These are phyloP conservation scores for Cutaneotrichosporon mucoides DNA, from an alignment of 1,284 basidiomycete genomes.

Conservation along the genomic window DNA sequence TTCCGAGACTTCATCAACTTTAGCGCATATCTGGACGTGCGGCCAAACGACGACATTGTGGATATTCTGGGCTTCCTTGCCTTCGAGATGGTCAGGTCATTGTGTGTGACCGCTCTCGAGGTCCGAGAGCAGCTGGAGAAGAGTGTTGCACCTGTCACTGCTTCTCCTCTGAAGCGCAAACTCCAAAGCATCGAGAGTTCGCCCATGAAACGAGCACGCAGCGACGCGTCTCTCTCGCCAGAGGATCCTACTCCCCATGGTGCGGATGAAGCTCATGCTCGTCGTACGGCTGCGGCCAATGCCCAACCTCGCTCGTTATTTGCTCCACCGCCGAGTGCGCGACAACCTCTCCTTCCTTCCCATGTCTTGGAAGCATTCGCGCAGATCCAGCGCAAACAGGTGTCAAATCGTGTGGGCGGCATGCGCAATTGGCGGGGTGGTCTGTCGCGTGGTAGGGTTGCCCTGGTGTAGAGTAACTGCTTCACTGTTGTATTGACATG, in stretches of 20 bases:
- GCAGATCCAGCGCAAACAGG: conserved; percentile 78
- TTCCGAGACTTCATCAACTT: conserved; percentile 95
- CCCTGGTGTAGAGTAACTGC: conserved; percentile 61
- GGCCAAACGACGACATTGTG: conserved; percentile 89
- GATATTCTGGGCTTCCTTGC: conserved; percentile 96
- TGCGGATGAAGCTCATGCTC: not conserved
- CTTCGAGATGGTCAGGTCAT: conserved; percentile 92
- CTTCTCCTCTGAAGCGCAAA: conserved; percentile 26
- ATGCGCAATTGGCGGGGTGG: conserved; percentile 85
- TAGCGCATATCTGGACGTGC: conserved; percentile 80
- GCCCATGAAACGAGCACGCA: conserved; percentile 51
- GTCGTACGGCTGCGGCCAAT: not conserved
- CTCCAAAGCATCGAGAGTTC: conserved; percentile 44
- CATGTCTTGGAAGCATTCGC: conserved; percentile 87
- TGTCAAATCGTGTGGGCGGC: conserved; percentile 69
- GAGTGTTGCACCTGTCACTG: conserved; percentile 11
- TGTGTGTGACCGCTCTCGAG: conserved; percentile 78
- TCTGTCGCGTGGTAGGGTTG: conserved; percentile 69
- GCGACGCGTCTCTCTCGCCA: conserved; percentile 32
- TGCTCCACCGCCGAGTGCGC: conserved; percentile 69
- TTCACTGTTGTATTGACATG: conserved; percentile 18
- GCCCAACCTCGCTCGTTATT: conserved; percentile 60
- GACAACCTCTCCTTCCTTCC: conserved; percentile 69
- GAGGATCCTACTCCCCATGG: too few relatives aligned
- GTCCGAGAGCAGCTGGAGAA: conserved; percentile 52